These are phyloP conservation scores for Euryodendron excelsum DNA, from an alignment of 148 eudicot species.

Conservation along the genomic window DNA sequence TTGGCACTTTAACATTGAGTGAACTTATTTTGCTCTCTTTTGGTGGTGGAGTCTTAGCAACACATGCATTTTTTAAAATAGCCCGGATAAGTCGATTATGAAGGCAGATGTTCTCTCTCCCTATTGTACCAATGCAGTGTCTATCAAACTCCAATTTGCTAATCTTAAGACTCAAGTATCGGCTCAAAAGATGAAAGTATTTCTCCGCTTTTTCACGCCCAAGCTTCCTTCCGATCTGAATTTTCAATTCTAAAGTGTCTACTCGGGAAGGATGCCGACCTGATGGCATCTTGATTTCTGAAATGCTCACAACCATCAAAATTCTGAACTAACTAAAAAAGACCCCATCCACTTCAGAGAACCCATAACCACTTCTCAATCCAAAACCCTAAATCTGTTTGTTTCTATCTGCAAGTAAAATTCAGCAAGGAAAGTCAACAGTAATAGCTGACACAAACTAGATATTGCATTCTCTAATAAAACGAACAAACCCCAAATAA, in stretches of 20 bases:
- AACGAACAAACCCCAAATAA: conserved; percentile 19
- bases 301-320: conserved; percentile 11
- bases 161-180: conserved; percentile 42
- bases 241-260: conserved; percentile 43
- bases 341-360: conserved; percentile 11
- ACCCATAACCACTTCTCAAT: conserved; percentile 10
- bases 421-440: conserved; percentile 9
- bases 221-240: conserved; percentile 49
- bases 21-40: conserved; percentile 28
- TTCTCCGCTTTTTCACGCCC: conserved; percentile 58
- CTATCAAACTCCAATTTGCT: conserved; percentile 59
- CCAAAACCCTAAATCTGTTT: conserved; percentile 26
- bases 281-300: conserved; percentile 43
- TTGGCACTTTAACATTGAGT: conserved; percentile 41
- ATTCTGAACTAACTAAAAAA: background rate
- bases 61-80: conserved; percentile 57
- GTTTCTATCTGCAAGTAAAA: conserved; percentile 6
- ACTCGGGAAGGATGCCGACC: conserved; percentile 46
- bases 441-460: conserved; percentile 17
- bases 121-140: conserved; percentile 48
- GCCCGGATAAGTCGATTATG: conserved; percentile 72
- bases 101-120: conserved; percentile 64
- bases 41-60: conserved; percentile 53
- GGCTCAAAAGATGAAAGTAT: conserved; percentile 51
- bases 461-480: conserved; percentile 25